Evolutionary conservation across 2,329 filamentous ascomycete species (phyloP), one percentile per base, ranked within the genome.

Genomic region (Trichoderma pleuroti): DNA sequence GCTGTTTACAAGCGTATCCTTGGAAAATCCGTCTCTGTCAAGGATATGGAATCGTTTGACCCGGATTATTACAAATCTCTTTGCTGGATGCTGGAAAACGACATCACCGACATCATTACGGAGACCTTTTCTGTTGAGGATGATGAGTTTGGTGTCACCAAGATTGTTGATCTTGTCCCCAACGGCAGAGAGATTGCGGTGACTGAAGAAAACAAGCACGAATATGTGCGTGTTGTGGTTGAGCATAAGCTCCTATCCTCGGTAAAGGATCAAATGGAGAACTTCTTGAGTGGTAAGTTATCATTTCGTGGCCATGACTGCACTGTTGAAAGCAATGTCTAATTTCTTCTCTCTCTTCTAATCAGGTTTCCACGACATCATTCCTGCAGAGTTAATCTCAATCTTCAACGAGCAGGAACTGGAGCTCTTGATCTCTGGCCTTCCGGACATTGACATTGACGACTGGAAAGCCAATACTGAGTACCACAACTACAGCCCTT

Each of bases 391-490:
- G 75, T 86, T 99, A 62, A 93, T 99, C 76, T 92, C 94, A 63
- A 99, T 99, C 77, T 99, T 99, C 86, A 98, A 97, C 79, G 96
- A 99, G 81, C 96, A 99, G 80, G 96, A 99, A 82, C 87, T 99
- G 32, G 96, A 99, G 81, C 85, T 99, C 61, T 86, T 99, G 72
- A 99, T 99, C 78, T 99, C 96, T 64, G 96, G 96, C 78, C 87
- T 99, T 65, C 96, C 96, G 1, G 96, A 99, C 78, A 98, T 99
- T 75, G 95, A 99, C 76, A 90, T 98, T 52, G 96, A 99, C 78
- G 96, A 99, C 82, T 99, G 96, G 96, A 98, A 97, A 88, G 94
- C 93, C 82, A 97, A 98, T 82, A 97, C 95, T 2, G 97, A 99
- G 79, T 98, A 99, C 77, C 95, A 98, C 82, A 98, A 98, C 81